Percentiles rank a stretch among this genome's conserved stretches.
These are phyloP conservation scores for Amphichorda felina DNA, from an alignment of 2,329 filamentous ascomycete genomes.

Conservation along the genomic window DNA sequence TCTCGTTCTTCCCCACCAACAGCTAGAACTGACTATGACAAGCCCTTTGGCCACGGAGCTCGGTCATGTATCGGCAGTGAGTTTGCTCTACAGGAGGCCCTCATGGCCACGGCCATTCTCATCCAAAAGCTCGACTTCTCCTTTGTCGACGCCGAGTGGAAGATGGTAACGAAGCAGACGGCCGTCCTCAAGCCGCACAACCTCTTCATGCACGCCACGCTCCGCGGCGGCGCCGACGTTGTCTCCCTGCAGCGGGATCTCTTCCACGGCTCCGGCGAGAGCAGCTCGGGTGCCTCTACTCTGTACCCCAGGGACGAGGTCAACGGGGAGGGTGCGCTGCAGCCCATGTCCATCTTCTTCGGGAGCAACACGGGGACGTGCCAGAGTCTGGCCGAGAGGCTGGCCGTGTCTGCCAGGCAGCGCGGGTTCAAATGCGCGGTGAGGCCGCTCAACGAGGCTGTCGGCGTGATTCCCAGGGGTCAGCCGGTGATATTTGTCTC, in stretches of 20 bases:
- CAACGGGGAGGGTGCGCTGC: neutral
- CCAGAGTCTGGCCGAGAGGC: conserved; percentile 51
- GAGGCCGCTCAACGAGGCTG: conserved; percentile 46
- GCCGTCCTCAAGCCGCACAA: conserved; percentile 54
- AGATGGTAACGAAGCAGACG: conserved; percentile 42
- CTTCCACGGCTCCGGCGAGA: neutral
- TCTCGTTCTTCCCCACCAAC: no score
- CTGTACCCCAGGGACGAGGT: neutral
- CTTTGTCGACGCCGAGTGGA: conserved; percentile 48
- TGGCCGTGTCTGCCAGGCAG: conserved; percentile 44
- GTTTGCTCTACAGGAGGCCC: conserved; percentile 5
- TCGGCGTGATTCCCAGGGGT: conserved; percentile 44
- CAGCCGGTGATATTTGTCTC: conserved; percentile 46
- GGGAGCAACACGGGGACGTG: conserved; percentile 58
- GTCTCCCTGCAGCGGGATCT: neutral
- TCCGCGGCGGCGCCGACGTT: neutral
- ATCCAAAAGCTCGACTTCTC: conserved; percentile 34
- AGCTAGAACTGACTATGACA: conserved; percentile 43
- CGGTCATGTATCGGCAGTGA: conserved; percentile 4
- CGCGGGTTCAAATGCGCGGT: conserved; percentile 47
- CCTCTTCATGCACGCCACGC: conserved; percentile 22
- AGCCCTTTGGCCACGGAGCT: conserved; percentile 12
- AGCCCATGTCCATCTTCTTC: conserved; percentile 22
- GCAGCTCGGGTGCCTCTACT: neutral
- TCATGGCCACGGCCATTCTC: conserved; percentile 2